phyloP scores from a whole-genome alignment of 2,329 filamentous ascomycete species.

The Graphiopsis chlorocephala region DNA sequence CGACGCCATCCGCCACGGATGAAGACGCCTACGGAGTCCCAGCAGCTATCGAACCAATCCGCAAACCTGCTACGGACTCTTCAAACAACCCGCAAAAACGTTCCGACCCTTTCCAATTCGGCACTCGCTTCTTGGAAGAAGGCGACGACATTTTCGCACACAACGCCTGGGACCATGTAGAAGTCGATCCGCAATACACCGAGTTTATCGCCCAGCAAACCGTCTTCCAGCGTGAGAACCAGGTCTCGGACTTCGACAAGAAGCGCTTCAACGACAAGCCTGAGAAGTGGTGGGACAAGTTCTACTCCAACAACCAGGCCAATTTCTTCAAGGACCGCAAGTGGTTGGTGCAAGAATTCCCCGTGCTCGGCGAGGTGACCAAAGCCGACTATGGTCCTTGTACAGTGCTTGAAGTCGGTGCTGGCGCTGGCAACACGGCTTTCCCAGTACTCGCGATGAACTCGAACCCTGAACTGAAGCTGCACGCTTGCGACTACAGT shows the following conservation, averaged over 20 bases:
- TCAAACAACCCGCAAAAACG: conserved; percentile 77
- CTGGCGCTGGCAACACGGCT: conserved; percentile 92
- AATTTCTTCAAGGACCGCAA: conserved; percentile 99
- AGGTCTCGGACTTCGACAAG: conserved; percentile 91
- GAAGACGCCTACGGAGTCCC: conserved; percentile 52
- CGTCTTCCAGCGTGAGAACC: conserved; percentile 76
- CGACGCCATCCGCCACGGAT: conserved; percentile 30
- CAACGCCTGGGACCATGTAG: conserved; percentile 98
- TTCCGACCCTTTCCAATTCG: conserved; percentile 92
- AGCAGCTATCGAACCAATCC: conserved; percentile 43
- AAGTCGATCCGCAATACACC: conserved; percentile 84
- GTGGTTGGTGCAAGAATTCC: conserved; percentile 95
- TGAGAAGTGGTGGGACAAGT: conserved; percentile 95
- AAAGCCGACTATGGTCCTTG: conserved; percentile 65
- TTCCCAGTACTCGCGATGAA: conserved; percentile 87
- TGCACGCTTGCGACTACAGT: conserved; percentile 95
- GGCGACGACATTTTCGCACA: conserved; percentile 91
- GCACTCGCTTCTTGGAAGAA: conserved; percentile 78
- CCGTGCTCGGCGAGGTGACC: conserved; percentile 75
- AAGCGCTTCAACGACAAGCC: conserved; percentile 84
- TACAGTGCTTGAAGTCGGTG: conserved; percentile 83
- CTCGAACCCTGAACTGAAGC: conserved; percentile 73
- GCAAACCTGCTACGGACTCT: conserved; percentile 56
- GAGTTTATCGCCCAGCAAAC: conserved; percentile 83
- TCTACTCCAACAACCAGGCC: conserved; percentile 95